Evolutionary conservation across 352 stramenopile species (phyloP).

Genomic region (Phytopythium boreale): DNA sequence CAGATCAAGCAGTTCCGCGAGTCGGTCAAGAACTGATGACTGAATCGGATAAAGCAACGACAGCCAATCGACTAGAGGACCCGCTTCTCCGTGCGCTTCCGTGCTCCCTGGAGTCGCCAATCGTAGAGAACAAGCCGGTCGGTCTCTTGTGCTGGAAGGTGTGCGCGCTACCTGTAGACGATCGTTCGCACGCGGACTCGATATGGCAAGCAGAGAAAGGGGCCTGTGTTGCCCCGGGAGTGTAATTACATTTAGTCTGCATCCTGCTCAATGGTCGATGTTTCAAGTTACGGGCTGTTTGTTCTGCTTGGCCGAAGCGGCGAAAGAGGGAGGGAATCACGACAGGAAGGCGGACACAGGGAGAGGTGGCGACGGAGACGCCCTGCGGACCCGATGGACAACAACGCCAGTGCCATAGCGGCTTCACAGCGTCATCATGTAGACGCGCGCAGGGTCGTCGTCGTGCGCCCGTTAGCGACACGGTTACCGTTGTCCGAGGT

Average conservation of each 20-base stretch:
- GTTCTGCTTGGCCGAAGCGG: background rate
- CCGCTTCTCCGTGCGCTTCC: background rate
- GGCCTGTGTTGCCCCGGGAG: no score
- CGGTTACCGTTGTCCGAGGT: background rate
- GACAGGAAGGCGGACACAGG: background rate
- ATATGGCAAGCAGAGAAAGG: no score
- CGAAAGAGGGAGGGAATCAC: background rate
- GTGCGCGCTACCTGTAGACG: no score
- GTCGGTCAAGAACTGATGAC: constrained; percentile 28
- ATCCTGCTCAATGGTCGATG: background rate
- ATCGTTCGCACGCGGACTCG: no score
- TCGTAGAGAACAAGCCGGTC: background rate
- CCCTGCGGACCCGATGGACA: background rate
- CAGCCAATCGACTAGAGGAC: background rate
- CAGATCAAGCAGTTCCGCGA: constrained; percentile 59
- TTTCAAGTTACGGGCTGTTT: background rate
- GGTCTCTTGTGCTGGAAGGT: background rate
- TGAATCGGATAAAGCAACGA: constrained; percentile 12
- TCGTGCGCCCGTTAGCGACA: background rate
- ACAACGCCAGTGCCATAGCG: no score
- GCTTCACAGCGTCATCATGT: background rate
- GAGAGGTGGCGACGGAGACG: background rate
- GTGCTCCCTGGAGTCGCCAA: background rate
- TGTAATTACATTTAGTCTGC: background rate
- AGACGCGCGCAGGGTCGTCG: background rate